Conservation (phyloP, 352 stramenopile species). For the Achlya hypogyna region DNA sequence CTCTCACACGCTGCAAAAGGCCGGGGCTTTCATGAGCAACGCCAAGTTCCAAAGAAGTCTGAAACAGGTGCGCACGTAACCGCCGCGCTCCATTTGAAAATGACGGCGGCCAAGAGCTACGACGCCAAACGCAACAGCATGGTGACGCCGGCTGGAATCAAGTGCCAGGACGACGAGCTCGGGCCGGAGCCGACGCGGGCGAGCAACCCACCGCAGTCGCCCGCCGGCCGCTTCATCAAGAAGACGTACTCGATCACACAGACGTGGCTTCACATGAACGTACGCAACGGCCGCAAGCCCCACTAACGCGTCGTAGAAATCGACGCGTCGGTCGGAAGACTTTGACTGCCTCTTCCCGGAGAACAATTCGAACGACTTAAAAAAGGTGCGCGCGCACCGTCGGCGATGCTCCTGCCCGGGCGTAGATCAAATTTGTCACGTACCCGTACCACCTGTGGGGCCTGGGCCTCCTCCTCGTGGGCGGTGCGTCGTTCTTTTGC, state of each 20-base stretch:
- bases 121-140: conserved; percentile 8
- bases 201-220: neutral
- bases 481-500: conserved; percentile 9
- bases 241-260: conserved; percentile 16
- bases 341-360: conserved; percentile 20
- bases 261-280: conserved; percentile 18
- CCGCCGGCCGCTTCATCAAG: neutral
- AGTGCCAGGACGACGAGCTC: neutral
- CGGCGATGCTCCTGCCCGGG: neutral
- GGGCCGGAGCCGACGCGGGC: neutral
- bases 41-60: too few relatives aligned
- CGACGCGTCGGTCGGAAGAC: neutral
- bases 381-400: conserved; percentile 4
- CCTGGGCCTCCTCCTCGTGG: neutral
- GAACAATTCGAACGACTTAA: conserved; percentile 17
- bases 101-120: neutral
- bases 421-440: conserved; percentile 18
- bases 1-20: too few relatives aligned
- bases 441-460: conserved; percentile 19
- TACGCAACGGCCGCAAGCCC: neutral
- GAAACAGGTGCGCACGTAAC: too few relatives aligned
- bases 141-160: neutral
- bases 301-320: conserved; percentile 6
- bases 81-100: too few relatives aligned
- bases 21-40: too few relatives aligned